Evolutionary conservation across 495 filamentous ascomycete genomes (phyloP), one percentile per base, ranked within the genome.

Genomic region (Durotheca rogersii): DNA sequence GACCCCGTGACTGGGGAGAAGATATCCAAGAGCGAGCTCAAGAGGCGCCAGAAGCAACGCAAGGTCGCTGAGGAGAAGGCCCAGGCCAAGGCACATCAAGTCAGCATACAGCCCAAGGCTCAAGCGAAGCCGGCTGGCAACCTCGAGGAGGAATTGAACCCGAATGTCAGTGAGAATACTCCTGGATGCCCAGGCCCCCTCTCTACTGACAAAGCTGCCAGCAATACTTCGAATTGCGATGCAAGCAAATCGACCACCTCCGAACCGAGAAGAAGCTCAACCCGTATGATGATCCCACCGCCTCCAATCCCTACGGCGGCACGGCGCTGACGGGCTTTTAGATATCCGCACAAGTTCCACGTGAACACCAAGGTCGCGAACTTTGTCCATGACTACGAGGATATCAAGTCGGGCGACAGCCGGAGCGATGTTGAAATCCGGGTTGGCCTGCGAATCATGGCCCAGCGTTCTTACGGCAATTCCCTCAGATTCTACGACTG

Each of bases 221-320:
- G 88, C 89, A 95, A 91, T 98, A 97, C 73, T 94, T 95, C 64
- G 92, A 98, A 74, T 94, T 98, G 61, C 89, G 93, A 37, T 89
- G 83, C 58, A 82, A 87, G 41, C 77, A 76, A 36, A 81, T 97
- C 78, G 86, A 90, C 66, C 90, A 89, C 77, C 81, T 96, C 47
- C n/a, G n/a, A n/a, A 84, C 85, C 65, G 77, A 86, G 67, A 84
- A 90, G 73, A 71, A 83, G 29, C 89, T 89, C 15, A 86, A 95
- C 67, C 90, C 93, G n/a, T n/a, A n/a, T n/a, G n/a, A n/a, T n/a
- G n/a, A n/a, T n/a, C n/a, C n/a, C n/a, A n/a, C n/a, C n/a, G n/a
- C n/a, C n/a, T n/a, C n/a, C n/a, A n/a, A n/a, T n/a, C n/a, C n/a
- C n/a, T n/a, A n/a, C n/a, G n/a, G n/a, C n/a, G n/a, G n/a, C n/a